A percentile compares a stretch with the other conserved stretches of the same genome.
Evolutionary conservation across 371 early-diverging fungal genomes (phyloP).

Genomic region (Dipsacomyces acuminosporus): DNA sequence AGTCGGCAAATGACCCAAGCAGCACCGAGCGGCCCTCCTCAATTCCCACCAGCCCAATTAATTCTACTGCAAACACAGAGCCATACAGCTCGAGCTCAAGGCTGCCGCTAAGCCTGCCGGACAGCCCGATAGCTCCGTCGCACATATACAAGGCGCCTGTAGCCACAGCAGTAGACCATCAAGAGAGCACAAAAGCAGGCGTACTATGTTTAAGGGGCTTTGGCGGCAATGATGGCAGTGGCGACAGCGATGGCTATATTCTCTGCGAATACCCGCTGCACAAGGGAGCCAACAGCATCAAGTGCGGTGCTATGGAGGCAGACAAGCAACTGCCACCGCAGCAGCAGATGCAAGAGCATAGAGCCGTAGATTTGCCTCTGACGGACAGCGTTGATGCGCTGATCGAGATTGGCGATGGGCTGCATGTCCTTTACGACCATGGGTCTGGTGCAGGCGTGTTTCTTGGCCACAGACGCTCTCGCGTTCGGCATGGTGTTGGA

Average conservation of each 20-base stretch:
- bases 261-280: not conserved
- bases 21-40: too few relatives aligned
- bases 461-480: constrained; percentile 16
- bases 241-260: not conserved
- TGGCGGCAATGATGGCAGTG: not conserved
- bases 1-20: not conserved
- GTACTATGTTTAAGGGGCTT: not conserved
- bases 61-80: constrained; percentile 2
- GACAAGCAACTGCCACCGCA: not conserved
- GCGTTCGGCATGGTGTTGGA: constrained; percentile 5
- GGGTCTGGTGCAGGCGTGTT: constrained; percentile 8
- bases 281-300: not conserved
- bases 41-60: not conserved
- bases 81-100: constrained; percentile 1
- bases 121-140: constrained; percentile 24
- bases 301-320: not conserved
- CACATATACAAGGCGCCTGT: constrained; percentile 8
- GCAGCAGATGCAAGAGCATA: not conserved
- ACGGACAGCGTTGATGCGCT: not conserved
- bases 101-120: not conserved
- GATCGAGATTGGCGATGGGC: constrained; percentile 17
- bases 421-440: constrained; percentile 10
- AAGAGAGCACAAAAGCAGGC: not conserved
- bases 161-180: not conserved
- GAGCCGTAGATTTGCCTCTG: too few relatives aligned